Base-by-base conservation (phyloP, 208 protist genomes). In the Spongospora subterranea region DNA sequence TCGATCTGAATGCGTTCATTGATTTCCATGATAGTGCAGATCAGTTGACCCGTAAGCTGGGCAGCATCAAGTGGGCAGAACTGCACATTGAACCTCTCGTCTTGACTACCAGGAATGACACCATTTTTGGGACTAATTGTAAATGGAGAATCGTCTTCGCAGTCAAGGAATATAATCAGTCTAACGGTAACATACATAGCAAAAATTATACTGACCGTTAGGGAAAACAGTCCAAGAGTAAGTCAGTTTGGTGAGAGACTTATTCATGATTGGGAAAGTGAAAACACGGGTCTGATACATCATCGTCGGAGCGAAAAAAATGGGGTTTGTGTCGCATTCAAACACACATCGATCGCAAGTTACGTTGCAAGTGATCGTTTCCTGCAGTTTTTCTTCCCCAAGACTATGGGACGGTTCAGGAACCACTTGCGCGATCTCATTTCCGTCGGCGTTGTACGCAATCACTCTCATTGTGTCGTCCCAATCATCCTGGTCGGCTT, bases 251-350 rank as follows among this genome's bases (percentile, higher is more conserved):
- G 97, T 95, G 40, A 40, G 89, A 45, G 96, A 95, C 0, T 94
- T 97, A 94, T 99, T 99, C 77, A 60, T 93, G 39, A 99, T 38
- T 0, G 94, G 94, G 64, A 99, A 91, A 1, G 92, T 90, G 0
- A 95, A 93, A 0, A 94, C 92, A 17, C 97, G 94, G 46, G 93
- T 94, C 94, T 98, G 96, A 93, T 98, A 98, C 91, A 99, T 96
- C 91, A 98, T 97, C 41, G 97, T 98, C 40, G 93, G 92, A 6
- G 93, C 90, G 89, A 99, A 99, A 0, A 77, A 88, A 6, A 99
- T 94, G 43, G 54, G 0, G 45, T 89, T 29, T 35, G 88, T 91
- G 40, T 94, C 89, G 60, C 89, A 93, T 88, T 90, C 71, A 54
- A 92, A 93, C 60, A 46, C 46, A 13, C 88, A 66, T 0, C 90